These are phyloP conservation scores for Metarhizium guizhouense DNA, from an alignment of 2,329 filamentous ascomycete species.

Conservation along the genomic window DNA sequence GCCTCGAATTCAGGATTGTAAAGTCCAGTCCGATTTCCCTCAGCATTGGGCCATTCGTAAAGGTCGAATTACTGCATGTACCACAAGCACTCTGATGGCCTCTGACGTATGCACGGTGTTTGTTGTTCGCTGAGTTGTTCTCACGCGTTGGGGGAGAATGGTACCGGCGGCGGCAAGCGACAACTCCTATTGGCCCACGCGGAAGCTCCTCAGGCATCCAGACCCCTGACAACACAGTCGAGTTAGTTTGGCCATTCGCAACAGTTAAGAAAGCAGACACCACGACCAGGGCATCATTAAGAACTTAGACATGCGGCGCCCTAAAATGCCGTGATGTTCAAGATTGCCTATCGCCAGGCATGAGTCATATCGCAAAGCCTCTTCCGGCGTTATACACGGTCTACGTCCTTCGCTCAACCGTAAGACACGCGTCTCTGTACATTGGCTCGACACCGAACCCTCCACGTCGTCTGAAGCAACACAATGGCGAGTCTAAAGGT, in stretches of 20 bases:
- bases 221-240: too few relatives aligned
- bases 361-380: conserved; percentile 37
- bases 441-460: conserved; percentile 90
- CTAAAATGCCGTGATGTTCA: background rate
- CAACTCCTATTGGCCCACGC: background rate
- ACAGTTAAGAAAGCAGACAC: background rate
- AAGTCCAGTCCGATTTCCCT: background rate
- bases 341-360: conserved; percentile 15
- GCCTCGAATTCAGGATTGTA: too few relatives aligned
- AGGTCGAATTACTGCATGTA: too few relatives aligned
- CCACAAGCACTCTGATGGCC: too few relatives aligned
- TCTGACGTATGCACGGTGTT: too few relatives aligned
- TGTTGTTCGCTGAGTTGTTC: too few relatives aligned
- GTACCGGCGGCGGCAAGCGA: background rate
- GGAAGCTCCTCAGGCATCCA: background rate
- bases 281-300: background rate
- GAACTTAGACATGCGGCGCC: too few relatives aligned
- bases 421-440: conserved; percentile 65
- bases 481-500: conserved; percentile 78
- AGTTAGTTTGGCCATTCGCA: too few relatives aligned
- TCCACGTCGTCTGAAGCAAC: conserved; percentile 73
- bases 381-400: conserved; percentile 90
- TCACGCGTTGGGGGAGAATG: too few relatives aligned
- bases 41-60: background rate
- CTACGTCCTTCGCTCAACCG: conserved; percentile 80